phyloP scores from a whole-genome alignment of 495 filamentous ascomycete genomes.

The Penicillium dipodomyicola region DNA sequence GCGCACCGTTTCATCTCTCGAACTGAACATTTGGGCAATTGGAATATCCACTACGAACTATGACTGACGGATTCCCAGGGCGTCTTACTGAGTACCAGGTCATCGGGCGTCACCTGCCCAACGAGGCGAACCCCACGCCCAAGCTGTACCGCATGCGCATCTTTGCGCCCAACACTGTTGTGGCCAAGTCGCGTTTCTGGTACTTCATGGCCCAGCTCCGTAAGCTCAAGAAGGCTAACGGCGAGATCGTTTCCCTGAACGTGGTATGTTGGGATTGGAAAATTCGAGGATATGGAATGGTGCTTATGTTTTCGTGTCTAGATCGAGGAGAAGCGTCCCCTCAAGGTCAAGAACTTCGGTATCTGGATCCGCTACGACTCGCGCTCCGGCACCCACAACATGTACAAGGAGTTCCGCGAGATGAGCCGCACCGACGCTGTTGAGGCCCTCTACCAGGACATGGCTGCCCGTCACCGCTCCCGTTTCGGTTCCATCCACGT shows the following conservation, averaged over 20 bases:
- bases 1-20: constrained; percentile 26
- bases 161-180: constrained; percentile 94
- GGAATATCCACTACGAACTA: constrained; percentile 13
- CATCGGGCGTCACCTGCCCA: constrained; percentile 97
- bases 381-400: constrained; percentile 99
- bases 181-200: constrained; percentile 99
- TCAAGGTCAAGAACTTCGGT: constrained; percentile 99
- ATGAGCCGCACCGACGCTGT: constrained; percentile 92
- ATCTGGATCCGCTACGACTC: constrained; percentile 99
- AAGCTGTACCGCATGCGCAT: constrained; percentile 99
- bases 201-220: constrained; percentile 98
- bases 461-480: constrained; percentile 96
- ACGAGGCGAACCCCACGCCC: constrained; percentile 89
- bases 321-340: constrained; percentile 97
- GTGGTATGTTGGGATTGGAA: constrained; percentile 60
- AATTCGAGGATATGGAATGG: constrained; percentile 3
- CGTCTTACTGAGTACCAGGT: constrained; percentile 99
- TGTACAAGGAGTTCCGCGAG: constrained; percentile 99
- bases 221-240: constrained; percentile 99
- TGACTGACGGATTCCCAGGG: constrained; percentile 59
- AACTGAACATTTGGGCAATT: constrained; percentile 13
- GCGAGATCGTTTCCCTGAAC: constrained; percentile 97
- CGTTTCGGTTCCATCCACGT: constrained; percentile 98
- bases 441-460: constrained; percentile 97
- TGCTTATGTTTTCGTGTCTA: constrained; percentile 39